Percentiles rank a stretch among this genome's conserved stretches.
Evolutionary conservation across 2,329 filamentous ascomycete genomes (phyloP).

Genomic region (Nemania serpens): DNA sequence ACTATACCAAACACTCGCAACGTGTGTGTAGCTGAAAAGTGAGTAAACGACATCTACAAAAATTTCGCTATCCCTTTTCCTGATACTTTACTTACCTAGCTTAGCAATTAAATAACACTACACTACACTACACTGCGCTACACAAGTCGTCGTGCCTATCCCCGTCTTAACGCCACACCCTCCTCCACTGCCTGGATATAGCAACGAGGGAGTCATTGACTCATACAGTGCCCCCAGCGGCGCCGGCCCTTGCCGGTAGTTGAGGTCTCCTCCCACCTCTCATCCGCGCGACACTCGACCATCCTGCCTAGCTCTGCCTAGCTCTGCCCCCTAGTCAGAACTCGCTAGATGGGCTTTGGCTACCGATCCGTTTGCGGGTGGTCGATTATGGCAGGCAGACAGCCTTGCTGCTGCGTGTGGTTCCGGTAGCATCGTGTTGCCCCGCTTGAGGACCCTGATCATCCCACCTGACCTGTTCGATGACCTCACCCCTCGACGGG

Average conservation of each 20-base stretch:
- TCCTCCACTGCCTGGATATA: not conserved
- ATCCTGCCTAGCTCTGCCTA: not conserved
- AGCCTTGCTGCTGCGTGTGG: constrained; percentile 24
- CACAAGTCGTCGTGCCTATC: too few relatives aligned
- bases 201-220: constrained; percentile 17
- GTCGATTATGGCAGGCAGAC: constrained; percentile 19
- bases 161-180: constrained; percentile 20
- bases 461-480: constrained; percentile 33
- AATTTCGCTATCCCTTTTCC: not conserved
- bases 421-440: constrained; percentile 29
- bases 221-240: constrained; percentile 24
- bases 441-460: constrained; percentile 32
- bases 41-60: not conserved
- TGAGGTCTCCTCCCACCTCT: constrained; percentile 11
- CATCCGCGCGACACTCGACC: not conserved
- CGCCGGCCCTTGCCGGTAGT: constrained; percentile 10
- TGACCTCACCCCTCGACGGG: constrained; percentile 28
- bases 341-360: too few relatives aligned
- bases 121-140: too few relatives aligned
- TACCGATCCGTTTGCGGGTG: constrained; percentile 1
- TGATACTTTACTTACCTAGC: not conserved
- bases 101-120: too few relatives aligned
- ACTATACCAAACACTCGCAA: constrained; percentile 7
- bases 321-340: not conserved
- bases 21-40: constrained; percentile 4